These are phyloP conservation scores for Ogataea sp. DNA, from an alignment of 805 yeast species.

Conservation along the genomic window DNA sequence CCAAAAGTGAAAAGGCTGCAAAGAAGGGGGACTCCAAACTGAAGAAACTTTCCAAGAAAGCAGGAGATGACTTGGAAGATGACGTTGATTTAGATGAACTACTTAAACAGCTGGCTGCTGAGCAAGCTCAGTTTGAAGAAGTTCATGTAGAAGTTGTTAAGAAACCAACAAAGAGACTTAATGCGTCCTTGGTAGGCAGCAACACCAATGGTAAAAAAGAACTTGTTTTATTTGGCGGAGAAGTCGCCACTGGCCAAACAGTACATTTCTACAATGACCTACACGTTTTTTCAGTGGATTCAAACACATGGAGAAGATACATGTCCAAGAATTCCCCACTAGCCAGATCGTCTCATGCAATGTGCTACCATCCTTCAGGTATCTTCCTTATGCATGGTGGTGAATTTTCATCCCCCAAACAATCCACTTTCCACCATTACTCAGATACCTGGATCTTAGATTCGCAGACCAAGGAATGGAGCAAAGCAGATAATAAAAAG, in stretches of 20 bases:
- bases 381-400: constrained; percentile 86
- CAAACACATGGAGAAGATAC: constrained; percentile 72
- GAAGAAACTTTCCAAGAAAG: constrained; percentile 64
- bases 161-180: constrained; percentile 64
- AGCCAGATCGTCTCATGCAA: constrained; percentile 89
- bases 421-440: constrained; percentile 89
- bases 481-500: constrained; percentile 66
- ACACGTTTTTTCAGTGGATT: constrained; percentile 62
- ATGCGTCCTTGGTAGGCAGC: constrained; percentile 65
- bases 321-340: constrained; percentile 83
- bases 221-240: constrained; percentile 87
- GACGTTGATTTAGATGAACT: constrained; percentile 83
- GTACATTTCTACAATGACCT: constrained; percentile 76
- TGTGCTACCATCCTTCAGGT: constrained; percentile 91
- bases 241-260: constrained; percentile 44
- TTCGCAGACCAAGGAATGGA: constrained; percentile 80
- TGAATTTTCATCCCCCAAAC: constrained; percentile 94
- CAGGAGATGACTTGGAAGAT: constrained; percentile 74
- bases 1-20: constrained; percentile 67
- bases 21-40: constrained; percentile 67
- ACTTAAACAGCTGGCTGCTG: constrained; percentile 64
- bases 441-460: constrained; percentile 96
- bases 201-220: constrained; percentile 75
- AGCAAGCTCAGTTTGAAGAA: constrained; percentile 74
- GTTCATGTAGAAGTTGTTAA: constrained; percentile 50